phyloP scores from a whole-genome alignment of 108 stramenopile genomes.

The Aurantiochytrium sp. region DNA sequence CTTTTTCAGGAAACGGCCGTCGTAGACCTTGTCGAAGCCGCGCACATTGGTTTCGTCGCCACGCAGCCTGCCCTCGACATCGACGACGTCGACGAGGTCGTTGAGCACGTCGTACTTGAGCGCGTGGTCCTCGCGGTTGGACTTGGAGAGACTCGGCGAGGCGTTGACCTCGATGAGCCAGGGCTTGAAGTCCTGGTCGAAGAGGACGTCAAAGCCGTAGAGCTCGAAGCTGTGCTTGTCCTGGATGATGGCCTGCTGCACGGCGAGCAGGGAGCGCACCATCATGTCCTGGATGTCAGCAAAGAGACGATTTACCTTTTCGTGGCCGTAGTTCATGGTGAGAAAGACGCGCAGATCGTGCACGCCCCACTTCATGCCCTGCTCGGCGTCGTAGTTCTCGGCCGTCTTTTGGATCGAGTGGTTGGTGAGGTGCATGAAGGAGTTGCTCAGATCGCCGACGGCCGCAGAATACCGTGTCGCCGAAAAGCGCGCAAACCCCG shows the following conservation, averaged over 20 bases:
- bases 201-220: constrained; percentile 55
- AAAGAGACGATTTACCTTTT: neutral
- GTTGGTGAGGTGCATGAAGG: constrained; percentile 57
- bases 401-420: constrained; percentile 68
- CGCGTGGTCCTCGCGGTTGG: constrained; percentile 51
- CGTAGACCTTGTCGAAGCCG: constrained; percentile 31
- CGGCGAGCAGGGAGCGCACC: constrained; percentile 35
- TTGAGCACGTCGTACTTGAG: constrained; percentile 49
- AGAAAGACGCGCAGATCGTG: constrained; percentile 49
- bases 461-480: constrained; percentile 54
- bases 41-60: constrained; percentile 33
- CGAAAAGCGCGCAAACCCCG: constrained; percentile 67
- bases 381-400: constrained; percentile 58
- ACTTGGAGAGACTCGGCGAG: constrained; percentile 62
- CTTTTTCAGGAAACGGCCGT: neutral
- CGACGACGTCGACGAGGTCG: constrained; percentile 43
- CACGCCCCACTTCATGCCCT: constrained; percentile 62
- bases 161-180: constrained; percentile 86
- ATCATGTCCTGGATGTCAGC: constrained; percentile 29
- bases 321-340: constrained; percentile 25
- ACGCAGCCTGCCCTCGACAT: neutral
- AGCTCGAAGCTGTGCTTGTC: constrained; percentile 79
- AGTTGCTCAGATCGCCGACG: constrained; percentile 47
- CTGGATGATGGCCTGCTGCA: constrained; percentile 66
- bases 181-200: constrained; percentile 57